Evolutionary conservation across 306 rosid species (phyloP).

Genomic region (Castanospermum australe): DNA sequence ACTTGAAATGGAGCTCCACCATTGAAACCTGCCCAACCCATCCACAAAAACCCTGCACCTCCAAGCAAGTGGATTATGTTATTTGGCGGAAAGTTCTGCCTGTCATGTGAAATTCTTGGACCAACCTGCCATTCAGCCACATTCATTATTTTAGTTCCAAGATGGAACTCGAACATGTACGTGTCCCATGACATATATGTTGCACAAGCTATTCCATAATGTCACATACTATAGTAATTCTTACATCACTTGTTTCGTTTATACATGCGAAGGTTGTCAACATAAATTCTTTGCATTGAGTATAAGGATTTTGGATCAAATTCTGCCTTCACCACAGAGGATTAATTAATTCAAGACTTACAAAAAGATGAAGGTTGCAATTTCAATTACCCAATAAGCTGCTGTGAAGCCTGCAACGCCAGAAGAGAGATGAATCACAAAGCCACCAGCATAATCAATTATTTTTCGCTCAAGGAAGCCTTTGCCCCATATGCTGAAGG

Average conservation of each 20-base stretch:
- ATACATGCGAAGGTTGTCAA: too few species aligned
- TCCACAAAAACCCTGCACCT: conserved; percentile 81
- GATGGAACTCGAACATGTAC: too few species aligned
- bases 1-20: conserved; percentile 75
- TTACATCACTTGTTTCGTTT: too few species aligned
- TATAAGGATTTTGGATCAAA: too few species aligned
- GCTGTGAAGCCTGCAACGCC: conserved; percentile 81
- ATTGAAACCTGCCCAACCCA: conserved; percentile 84
- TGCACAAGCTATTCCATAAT: too few species aligned
- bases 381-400: conserved; percentile 65
- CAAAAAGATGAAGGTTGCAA: not conserved
- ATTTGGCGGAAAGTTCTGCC: conserved; percentile 71
- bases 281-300: too few species aligned
- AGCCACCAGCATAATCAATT: conserved; percentile 77
- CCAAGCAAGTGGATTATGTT: conserved; percentile 73
- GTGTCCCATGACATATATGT: too few species aligned
- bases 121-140: conserved; percentile 53
- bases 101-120: conserved; percentile 64
- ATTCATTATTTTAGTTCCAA: not conserved
- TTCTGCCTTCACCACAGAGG: too few species aligned
- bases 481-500: conserved; percentile 61
- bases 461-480: conserved; percentile 42
- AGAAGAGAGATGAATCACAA: conserved; percentile 75
- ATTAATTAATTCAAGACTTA: not conserved
- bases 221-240: too few species aligned